Evolutionary conservation across 495 filamentous ascomycete genomes (phyloP).

Genomic region (Podospora conica): DNA sequence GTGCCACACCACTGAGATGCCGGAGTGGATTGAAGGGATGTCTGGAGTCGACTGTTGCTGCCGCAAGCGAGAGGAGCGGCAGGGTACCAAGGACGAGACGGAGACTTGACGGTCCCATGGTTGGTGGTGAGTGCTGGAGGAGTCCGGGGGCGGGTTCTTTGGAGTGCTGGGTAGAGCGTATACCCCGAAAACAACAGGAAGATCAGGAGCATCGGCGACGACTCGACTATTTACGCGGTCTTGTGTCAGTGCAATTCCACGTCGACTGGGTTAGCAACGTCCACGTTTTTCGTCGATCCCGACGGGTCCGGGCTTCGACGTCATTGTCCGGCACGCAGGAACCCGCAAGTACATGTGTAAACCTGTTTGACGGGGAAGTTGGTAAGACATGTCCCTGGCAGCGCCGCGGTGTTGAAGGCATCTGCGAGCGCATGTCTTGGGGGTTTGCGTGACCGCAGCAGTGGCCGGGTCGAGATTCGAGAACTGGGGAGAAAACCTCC

Average conservation of each 20-base stretch:
- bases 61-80: neutral
- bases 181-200: neutral
- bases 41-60: conserved; percentile 24
- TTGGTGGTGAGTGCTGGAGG: neutral
- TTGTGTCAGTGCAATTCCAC: neutral
- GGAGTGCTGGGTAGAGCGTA: neutral
- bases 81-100: neutral
- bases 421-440: neutral
- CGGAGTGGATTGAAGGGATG: conserved; percentile 43
- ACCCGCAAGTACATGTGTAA: too few species aligned
- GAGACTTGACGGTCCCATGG: neutral
- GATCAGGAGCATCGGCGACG: neutral
- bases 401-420: neutral
- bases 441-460: neutral
- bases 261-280: neutral
- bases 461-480: neutral
- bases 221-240: neutral
- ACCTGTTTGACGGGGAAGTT: neutral
- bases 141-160: neutral
- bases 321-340: too few species aligned
- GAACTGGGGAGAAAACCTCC: neutral
- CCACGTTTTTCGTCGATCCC: neutral
- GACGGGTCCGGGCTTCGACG: neutral
- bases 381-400: neutral
- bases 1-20: conserved; percentile 43